Percentiles rank a stretch among this genome's conserved stretches.
Evolutionary conservation across 192 early-diverging fungal genomes (phyloP).

Genomic region (Phlyctochytrium bullatum): DNA sequence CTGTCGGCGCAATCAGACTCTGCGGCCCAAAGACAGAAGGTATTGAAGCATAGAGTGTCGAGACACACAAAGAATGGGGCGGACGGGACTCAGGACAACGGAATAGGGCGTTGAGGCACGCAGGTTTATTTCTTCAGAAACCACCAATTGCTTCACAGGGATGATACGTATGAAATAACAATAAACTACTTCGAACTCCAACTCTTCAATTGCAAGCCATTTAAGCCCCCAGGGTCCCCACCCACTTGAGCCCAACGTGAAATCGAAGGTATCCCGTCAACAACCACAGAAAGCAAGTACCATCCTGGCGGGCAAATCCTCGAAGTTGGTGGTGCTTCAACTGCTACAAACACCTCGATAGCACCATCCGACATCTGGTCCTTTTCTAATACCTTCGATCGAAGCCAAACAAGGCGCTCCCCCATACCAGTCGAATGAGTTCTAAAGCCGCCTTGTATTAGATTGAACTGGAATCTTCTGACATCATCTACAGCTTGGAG

Average conservation of each 20-base stretch:
- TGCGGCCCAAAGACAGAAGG: not conserved
- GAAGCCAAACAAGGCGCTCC: constrained; percentile 16
- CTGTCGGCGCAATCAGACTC: not conserved
- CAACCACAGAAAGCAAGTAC: constrained; percentile 25
- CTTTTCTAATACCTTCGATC: not conserved
- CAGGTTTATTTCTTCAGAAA: no score
- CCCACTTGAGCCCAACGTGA: not conserved
- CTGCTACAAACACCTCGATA: not conserved
- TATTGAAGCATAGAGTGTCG: not conserved
- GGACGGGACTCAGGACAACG: no score
- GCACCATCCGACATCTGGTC: not conserved
- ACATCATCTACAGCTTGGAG: not conserved
- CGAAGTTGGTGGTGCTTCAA: constrained; percentile 3
- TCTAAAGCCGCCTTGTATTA: constrained; percentile 16
- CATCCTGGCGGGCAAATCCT: constrained; percentile 11
- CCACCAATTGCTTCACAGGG: no score
- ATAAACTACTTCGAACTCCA: no score
- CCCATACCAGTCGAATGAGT: constrained; percentile 29
- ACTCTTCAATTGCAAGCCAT: no score
- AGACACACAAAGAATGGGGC: no score
- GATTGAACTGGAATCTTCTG: constrained; percentile 2
- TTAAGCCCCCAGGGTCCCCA: not conserved
- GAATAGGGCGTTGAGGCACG: no score
- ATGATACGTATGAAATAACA: no score
- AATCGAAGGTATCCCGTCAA: constrained; percentile 1